Evolutionary conservation across 495 filamentous ascomycete genomes (phyloP), one percentile per base, ranked within the genome.

Genomic region (Aspergillus egyptiacus): DNA sequence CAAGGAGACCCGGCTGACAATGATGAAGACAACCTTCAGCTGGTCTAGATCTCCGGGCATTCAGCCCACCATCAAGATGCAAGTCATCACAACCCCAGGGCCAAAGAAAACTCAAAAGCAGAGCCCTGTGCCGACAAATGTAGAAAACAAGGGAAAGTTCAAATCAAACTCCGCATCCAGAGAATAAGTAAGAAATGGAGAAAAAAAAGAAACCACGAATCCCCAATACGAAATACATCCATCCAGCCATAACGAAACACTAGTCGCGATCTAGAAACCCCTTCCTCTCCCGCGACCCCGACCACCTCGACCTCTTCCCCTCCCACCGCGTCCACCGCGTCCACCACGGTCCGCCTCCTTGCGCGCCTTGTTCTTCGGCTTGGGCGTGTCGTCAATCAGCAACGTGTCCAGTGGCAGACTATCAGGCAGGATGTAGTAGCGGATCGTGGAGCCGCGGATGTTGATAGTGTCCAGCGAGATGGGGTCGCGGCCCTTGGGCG

Each of bases 321-420:
- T 28, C 77, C 75, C 62, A 31, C 28, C 28, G 4, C 28, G 28
- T 8, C 78, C 76, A 37, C 82, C 80, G 53, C 82, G 77, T 13
- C 82, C 73, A 18, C 84, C 83, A 44, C 81, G 71, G 56, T 87
- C 86, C 23, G 82, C 75, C 70, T 98, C 94, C 76, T 98, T 98
- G 60, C 93, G 76, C 23, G 93, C 91, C 81, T 97, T 97, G 70
- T 98, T 97, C 83, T 97, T 97, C 40, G 93, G 91, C 73, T 98
- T 98, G 25, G 91, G 89, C 44, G 89, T 82, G 66, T 98, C 93
- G 60, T 98, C 93, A 48, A 98, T 89, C 11, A 98, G 74, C 25
- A 98, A 78, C 11, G 91, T 94, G 64, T 98, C 93, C 36, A 98
- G 78, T 14, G 91, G 93, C 46, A 98, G 78, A 38, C 85, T 91